Evolutionary conservation across 805 yeast genomes (phyloP), one percentile per base, ranked within the genome.

Genomic region (Starmerella davenportii): DNA sequence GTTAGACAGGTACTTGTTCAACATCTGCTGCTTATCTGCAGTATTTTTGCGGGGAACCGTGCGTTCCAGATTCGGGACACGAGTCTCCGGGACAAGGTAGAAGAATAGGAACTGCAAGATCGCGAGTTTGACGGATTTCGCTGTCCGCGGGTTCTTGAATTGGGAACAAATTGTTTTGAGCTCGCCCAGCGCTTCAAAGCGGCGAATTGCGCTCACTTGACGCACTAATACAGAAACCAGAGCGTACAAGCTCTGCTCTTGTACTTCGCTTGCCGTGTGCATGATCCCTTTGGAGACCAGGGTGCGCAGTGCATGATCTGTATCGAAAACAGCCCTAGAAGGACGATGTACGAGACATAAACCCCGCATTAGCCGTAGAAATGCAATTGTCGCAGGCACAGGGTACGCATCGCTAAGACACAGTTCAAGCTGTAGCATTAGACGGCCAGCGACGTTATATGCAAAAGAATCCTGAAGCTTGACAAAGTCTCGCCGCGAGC

Each of bases 31-130:
- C 46, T 70, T 70, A 20, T 66, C 69, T 17, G 55, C 55, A 34
- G 64, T 66, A 11, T 65, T 61, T 37, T 59, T 55, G 28, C 71
- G 36, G 24, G 42, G 43, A 30, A 46, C 20, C 51, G 40, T 41
- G 15, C 57, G 59, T 2, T 44, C 40, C 16, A 42, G 43, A 21
- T 44, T 43, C 4, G 48, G 40, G 8, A 41, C 37, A 31, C 43
- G 38, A 1, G 67, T 57, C 53, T 76, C 87, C 11, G 81, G 82
- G 7, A 71, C 63, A 39, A 78, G 56, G 50, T 78, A 77, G 51
- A 76, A 74, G 39, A 77, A 69, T 38, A 78, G 57, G 52, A 77
- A 78, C 56, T 78, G 85, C 36, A 78, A 63, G 11, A 74, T 65
- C 47, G 74, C 71, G 45, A 75, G 68, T 47, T 74, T 74, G 13